Evolutionary conservation across 1,139 yeast species (phyloP), one percentile per base, ranked within the genome.

Genomic region (Candida gigantensis): DNA sequence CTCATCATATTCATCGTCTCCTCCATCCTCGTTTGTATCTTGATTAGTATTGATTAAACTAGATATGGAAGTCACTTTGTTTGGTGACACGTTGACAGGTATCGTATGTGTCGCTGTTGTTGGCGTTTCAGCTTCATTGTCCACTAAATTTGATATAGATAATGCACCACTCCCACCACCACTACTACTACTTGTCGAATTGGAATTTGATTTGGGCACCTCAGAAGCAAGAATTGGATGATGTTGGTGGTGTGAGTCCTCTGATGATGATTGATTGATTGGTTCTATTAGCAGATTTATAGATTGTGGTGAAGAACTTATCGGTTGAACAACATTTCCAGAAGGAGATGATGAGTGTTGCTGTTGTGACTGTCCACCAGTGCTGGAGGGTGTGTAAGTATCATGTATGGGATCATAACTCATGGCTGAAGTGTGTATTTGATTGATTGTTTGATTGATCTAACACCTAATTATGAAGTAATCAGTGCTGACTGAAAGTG

Each of bases 321-420:
- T 15, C 15, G 30, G 24, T 12, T 33, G 36, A 5, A 23, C 32
- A 4, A 19, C 26, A 10, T 23, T 17, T 10, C 13, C n/a, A 11
- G 5, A 6, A 5, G 18, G n/a, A 27, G 33, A n/a, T 14, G 28
- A 13, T 14, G 28, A 13, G 18, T 21, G 25, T 20, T 20, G 23
- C 6, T 20, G 23, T 20, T 20, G 23, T n/a, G 8, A n/a, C 6
- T 20, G 23, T n/a, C n/a, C n/a, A 20, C 23, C n/a, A 17, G 17
- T 23, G 9, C 30, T 37, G 10, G 46, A 28, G 2, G 48, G 44
- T 6, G 47, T 49, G 35, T 47, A 51, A 3, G 54, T 60, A 35
- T 60, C 66, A 42, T 60, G 64, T 10, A 59, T 57, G 8, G 66
- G 66, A 44, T 60, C 65, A 54, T 60, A 60, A 44, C 56, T 59